A percentile compares a stretch with the other conserved stretches of the same genome.
These are phyloP conservation scores for Mitragyna speciosa DNA, from an alignment of 257 asterid species.

Conservation along the genomic window DNA sequence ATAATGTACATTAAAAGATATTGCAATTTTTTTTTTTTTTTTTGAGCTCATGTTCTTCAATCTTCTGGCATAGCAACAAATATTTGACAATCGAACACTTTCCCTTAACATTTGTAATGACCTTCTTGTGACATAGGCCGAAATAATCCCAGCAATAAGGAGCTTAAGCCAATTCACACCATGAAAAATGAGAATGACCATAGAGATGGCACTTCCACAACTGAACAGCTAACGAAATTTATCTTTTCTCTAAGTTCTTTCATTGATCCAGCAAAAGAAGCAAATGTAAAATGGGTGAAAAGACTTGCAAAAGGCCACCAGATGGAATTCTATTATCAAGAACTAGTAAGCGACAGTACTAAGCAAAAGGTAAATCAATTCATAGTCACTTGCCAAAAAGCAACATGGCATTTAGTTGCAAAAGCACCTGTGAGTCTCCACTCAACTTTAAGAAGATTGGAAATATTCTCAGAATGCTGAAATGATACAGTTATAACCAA, in stretches of 20 bases:
- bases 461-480: background rate
- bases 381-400: background rate
- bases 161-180: background rate
- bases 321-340: background rate
- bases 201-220: background rate
- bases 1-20: background rate
- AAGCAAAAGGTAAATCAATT: constrained; percentile 6
- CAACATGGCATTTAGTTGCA: background rate
- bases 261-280: background rate
- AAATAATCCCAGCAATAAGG: background rate
- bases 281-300: background rate
- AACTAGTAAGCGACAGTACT: background rate
- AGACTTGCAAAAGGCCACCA: background rate
- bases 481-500: background rate
- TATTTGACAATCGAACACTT: background rate
- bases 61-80: background rate
- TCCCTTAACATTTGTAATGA: background rate
- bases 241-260: background rate
- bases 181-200: background rate
- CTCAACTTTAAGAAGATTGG: background rate
- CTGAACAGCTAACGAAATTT: background rate
- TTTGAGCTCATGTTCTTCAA: background rate
- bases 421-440: background rate
- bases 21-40: background rate
- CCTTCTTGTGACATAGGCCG: background rate